phyloP scores from a whole-genome alignment of 2,329 filamentous ascomycete species.

The Botrytis cinerea region DNA sequence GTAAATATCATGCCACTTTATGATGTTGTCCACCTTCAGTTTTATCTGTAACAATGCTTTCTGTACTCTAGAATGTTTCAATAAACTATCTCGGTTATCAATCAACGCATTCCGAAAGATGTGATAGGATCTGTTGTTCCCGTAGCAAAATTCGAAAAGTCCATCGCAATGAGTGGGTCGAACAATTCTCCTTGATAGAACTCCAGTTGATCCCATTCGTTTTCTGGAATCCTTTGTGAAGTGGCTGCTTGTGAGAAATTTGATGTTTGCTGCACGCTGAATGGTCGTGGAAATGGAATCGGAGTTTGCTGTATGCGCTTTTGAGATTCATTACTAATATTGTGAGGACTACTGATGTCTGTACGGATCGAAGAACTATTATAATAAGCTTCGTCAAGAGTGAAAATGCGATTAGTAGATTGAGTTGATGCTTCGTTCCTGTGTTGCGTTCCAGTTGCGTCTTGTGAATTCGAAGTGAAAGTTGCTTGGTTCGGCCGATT shows the following conservation, averaged over 20 bases:
- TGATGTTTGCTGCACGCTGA: background rate
- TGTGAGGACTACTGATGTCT: background rate
- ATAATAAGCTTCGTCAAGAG: background rate
- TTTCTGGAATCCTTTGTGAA: background rate
- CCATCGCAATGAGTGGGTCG: background rate
- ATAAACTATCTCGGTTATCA: background rate
- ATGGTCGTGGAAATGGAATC: background rate
- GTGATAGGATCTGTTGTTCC: background rate
- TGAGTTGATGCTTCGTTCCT: background rate
- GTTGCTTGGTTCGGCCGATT: background rate
- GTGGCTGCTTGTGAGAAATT: background rate
- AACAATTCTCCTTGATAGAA: background rate
- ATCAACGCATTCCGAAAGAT: background rate
- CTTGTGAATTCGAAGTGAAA: background rate
- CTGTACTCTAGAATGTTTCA: background rate
- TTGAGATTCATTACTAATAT: background rate
- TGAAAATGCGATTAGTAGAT: background rate
- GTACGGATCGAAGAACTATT: background rate
- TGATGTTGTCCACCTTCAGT: background rate
- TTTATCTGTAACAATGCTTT: background rate
- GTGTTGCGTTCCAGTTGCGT: background rate
- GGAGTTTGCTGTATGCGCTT: background rate
- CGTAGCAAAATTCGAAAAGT: background rate
- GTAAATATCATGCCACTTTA: background rate
- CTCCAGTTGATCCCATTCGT: background rate